Base-by-base conservation (phyloP, 495 filamentous ascomycete species). In the Aspergillus sclerotiicarbonarius region DNA sequence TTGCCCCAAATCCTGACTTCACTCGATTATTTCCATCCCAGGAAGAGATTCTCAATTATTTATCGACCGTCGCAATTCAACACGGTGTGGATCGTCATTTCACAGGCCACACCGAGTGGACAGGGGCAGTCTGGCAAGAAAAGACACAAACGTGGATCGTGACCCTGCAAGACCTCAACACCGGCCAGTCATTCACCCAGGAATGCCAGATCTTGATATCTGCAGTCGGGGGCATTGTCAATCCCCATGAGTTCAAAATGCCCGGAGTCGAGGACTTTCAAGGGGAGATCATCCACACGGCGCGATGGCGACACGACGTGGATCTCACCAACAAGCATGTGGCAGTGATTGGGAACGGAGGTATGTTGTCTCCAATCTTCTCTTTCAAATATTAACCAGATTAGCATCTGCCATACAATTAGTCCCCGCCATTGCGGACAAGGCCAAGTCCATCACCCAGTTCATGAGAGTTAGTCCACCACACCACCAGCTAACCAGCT, bases 211-310 rank as follows among this genome's bases (percentile, higher is more conserved):
- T 83, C 8, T 60, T 84, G 3, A 65, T 83, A n/a, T 76, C 69
- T 44, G 73, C 72, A 15, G 76, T 79, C 10, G 81, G 81, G 0
- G 64, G 68, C 0, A 62, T 83, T 3, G 74, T 72, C 1, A 64
- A 76, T n/a, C 82, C 82, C 2, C 75, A 76, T 25, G 53, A 65
- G 9, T 65, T 70, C 30, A 76, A 78, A 51, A 72, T 82, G 6
- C 66, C 77, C 8, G 78, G 74, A 6, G 59, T 74, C 10, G 64
- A 80, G 8, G 54, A 33, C 15, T 86, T 84, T 62, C 51, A 82
- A 46, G 84, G 83, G 16, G 60, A 66, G 5, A 62, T 85, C 15
- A 71, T 86, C 45, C 84, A 87, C 54, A 84, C 80, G 0, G 81
- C 83, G 2, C 71, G 69, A 47, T 87, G 84, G 84, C 77, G 83